phyloP scores from a whole-genome alignment of 345 rosid species.

The Rhizophora apiculata region DNA sequence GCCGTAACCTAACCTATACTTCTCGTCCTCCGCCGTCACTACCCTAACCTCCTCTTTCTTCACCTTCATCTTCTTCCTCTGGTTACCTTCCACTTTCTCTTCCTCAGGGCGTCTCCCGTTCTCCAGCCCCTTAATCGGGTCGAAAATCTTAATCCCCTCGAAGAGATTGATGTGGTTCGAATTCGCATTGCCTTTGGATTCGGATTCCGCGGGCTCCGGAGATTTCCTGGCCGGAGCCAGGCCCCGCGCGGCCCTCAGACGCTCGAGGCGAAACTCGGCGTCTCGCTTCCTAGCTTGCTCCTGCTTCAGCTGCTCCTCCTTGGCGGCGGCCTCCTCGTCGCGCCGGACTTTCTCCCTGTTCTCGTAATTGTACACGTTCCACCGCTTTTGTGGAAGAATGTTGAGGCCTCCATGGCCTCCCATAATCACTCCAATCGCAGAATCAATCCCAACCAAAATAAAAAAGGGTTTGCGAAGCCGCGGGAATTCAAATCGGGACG shows the following conservation, averaged over 20 bases:
- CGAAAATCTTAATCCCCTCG: conserved; percentile 86
- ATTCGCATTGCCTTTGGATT: conserved; percentile 36
- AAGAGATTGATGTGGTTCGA: conserved; percentile 83
- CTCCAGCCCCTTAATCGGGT: conserved; percentile 47
- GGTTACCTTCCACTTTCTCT: conserved; percentile 46
- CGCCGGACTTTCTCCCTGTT: conserved; percentile 77
- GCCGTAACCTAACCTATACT: conserved; percentile 81
- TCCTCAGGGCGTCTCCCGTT: conserved; percentile 35
- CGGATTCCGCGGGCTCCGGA: conserved; percentile 12
- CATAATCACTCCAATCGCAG: conserved; percentile 30
- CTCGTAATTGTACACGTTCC: conserved; percentile 87
- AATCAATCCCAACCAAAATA: no score
- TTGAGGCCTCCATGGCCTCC: conserved; percentile 97
- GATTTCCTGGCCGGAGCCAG: conserved; percentile 53
- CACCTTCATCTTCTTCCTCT: conserved; percentile 52
- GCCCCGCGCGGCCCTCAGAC: conserved; percentile 73
- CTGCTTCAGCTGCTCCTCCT: conserved; percentile 74
- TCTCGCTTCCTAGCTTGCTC: conserved; percentile 74
- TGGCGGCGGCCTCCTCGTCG: conserved; percentile 91
- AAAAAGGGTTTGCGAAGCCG: no score
- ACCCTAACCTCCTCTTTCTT: conserved; percentile 70
- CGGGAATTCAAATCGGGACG: no score
- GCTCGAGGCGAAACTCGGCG: conserved; percentile 78
- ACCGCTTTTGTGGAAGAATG: conserved; percentile 89
- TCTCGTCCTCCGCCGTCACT: conserved; percentile 76